Base-by-base conservation (phyloP, 306 rosid genomes). In the Cucumis sativus region DNA sequence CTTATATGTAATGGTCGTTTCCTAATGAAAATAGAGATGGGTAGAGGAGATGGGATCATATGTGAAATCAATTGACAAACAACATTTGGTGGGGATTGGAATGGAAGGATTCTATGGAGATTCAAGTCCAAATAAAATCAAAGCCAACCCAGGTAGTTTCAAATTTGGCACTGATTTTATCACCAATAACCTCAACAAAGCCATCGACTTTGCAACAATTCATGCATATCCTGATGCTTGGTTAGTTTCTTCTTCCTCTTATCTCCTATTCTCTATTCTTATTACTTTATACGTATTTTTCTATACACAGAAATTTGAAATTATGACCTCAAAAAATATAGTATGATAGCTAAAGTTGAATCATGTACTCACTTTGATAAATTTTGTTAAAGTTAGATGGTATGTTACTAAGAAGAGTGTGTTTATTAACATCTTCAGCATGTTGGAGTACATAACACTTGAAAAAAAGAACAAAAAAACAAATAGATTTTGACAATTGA, bases 31-130 rank as follows among this genome's bases (percentile, higher is more conserved):
- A 33, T 79, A 89, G 92, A 86, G 30, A 74, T 91, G 97, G 97
- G 82, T 89, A 77, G 77, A 84, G 49, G 92, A 91, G 61, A 88
- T 88, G 91, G 90, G 87, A 65, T 20, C 77, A 18, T 79, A 79
- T 78, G 86, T 85, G 77, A 91, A 88, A 64, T 89, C 85, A 14
- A 66, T 89, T 13, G 92, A 89, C 79, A 64, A 60, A 0, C 61
- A 81, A 17, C 94, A 88, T 85, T 78, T 89, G 43, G 57, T 91
- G 64, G 87, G 72, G 58, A 80, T 89, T 79, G 91, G 97, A 35
- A 82, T 89, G 87, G 97, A 89, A 81, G 97, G 94, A 23, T 91
- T 91, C 61, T 85, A 89, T 76, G 91, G 94, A 18, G 84, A 82
- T 66, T 85, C 88, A 12, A 81, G 54, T 8, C 79, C 83, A 16